These are phyloP conservation scores for Solioccasus polychromus DNA, from an alignment of 768 basidiomycete genomes.

Conservation along the genomic window DNA sequence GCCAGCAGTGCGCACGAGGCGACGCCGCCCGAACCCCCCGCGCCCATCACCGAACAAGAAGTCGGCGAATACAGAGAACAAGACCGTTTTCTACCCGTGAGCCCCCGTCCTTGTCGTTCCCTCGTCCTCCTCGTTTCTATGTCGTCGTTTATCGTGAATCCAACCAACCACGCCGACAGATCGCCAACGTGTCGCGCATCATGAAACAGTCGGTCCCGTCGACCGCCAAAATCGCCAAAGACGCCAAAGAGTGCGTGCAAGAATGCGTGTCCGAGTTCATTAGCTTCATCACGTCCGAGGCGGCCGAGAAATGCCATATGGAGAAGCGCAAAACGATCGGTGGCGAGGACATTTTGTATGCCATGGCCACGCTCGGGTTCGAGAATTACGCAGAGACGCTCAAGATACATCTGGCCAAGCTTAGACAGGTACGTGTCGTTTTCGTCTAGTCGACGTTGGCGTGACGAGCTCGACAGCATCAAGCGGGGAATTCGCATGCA, in stretches of 20 bases:
- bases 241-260: constrained; percentile 97
- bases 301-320: constrained; percentile 88
- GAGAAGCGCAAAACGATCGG: constrained; percentile 99
- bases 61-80: constrained; percentile 94
- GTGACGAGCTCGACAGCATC: too few relatives aligned
- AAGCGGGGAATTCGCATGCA: too few relatives aligned
- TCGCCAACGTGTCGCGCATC: constrained; percentile 96
- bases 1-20: constrained; percentile 28
- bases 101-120: background rate
- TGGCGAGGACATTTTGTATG: constrained; percentile 94
- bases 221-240: constrained; percentile 94
- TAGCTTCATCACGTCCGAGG: constrained; percentile 95
- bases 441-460: background rate
- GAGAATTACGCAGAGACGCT: constrained; percentile 93
- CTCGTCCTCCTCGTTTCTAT: background rate
- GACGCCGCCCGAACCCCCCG: constrained; percentile 45
- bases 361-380: constrained; percentile 91
- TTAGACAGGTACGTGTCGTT: constrained; percentile 59
- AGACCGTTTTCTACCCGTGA: constrained; percentile 89
- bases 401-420: constrained; percentile 89
- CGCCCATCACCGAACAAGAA: constrained; percentile 86
- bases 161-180: constrained; percentile 47
- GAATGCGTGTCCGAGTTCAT: constrained; percentile 99
- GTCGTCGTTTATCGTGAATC: too few relatives aligned
- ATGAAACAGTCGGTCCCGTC: constrained; percentile 92